Evolutionary conservation across 257 asterid genomes (phyloP).

Genomic region (Rhazya stricta): DNA sequence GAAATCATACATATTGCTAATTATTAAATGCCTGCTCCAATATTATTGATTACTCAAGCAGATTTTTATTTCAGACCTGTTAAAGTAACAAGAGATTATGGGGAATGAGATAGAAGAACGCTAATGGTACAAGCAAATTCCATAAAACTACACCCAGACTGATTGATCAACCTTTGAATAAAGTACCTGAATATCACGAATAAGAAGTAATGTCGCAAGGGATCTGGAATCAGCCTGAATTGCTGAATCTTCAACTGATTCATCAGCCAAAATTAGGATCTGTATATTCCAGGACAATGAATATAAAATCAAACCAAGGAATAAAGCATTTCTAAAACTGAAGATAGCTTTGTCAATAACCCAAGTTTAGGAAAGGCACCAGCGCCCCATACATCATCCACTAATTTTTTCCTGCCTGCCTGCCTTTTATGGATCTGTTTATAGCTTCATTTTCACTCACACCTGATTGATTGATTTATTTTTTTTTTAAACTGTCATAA

Average conservation of each 20-base stretch:
- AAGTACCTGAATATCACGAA: slow-evolving; percentile 86
- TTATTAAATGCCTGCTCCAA: background rate
- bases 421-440: background rate
- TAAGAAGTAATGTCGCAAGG: slow-evolving; percentile 78
- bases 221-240: slow-evolving; percentile 95
- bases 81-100: background rate
- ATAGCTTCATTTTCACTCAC: background rate
- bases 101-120: background rate
- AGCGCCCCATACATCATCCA: background rate
- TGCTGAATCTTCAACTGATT: slow-evolving; percentile 87
- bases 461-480: background rate
- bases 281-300: slow-evolving; percentile 26
- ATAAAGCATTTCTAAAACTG: background rate
- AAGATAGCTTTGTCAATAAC: background rate
- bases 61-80: background rate
- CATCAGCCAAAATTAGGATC: slow-evolving; percentile 89
- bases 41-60: background rate
- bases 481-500: background rate
- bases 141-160: background rate
- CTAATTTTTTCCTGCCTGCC: background rate
- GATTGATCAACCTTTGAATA: slow-evolving; percentile 10
- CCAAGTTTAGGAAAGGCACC: background rate
- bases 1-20: background rate
- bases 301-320: slow-evolving; percentile 10
- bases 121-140: background rate